Evolutionary conservation across 106 monocot genomes (phyloP).

Genomic region (Alisma plantagoaquatica): DNA sequence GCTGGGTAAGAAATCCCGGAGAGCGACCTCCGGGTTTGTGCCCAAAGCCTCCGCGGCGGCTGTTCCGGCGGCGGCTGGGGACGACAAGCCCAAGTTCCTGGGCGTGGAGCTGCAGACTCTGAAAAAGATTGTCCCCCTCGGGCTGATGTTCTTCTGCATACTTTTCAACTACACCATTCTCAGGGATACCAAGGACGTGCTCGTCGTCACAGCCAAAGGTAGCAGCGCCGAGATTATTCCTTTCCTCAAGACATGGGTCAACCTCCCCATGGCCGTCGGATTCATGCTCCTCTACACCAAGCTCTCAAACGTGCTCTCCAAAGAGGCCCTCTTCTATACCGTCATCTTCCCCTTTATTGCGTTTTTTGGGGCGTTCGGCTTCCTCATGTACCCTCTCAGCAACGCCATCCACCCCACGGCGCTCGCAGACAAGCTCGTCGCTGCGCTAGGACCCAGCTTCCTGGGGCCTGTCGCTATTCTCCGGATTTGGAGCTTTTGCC

Average conservation of each 20-base stretch:
- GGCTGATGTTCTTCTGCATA: slow-evolving; percentile 97
- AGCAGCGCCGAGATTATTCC: slow-evolving; percentile 98
- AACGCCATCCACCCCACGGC: slow-evolving; percentile 75
- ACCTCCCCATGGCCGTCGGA: slow-evolving; percentile 90
- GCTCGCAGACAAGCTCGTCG: slow-evolving; percentile 66
- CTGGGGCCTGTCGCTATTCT: slow-evolving; percentile 82
- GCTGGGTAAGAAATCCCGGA: too few species aligned
- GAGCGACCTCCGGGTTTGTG: slow-evolving; percentile 6
- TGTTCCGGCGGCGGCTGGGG: slow-evolving; percentile 18
- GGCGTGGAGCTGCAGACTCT: slow-evolving; percentile 63
- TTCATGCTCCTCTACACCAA: slow-evolving; percentile 96
- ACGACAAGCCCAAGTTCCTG: slow-evolving; percentile 54
- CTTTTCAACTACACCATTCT: slow-evolving; percentile 95
- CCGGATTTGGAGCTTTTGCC: slow-evolving; percentile 95
- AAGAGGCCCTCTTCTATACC: slow-evolving; percentile 93
- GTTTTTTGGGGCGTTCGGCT: slow-evolving; percentile 81
- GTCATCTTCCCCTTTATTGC: slow-evolving; percentile 81
- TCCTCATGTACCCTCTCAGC: slow-evolving; percentile 68
- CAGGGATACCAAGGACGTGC: slow-evolving; percentile 89
- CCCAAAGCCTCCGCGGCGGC: slow-evolving; percentile 25
- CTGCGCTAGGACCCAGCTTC: slow-evolving; percentile 66
- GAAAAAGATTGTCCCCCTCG: slow-evolving; percentile 80
- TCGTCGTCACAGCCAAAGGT: slow-evolving; percentile 90
- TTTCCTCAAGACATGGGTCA: slow-evolving; percentile 94
- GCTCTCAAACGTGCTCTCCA: slow-evolving; percentile 79